A percentile compares a stretch with the other conserved stretches of the same genome.
phyloP scores from a whole-genome alignment of 768 basidiomycete genomes.

The Zangia roseola region DNA sequence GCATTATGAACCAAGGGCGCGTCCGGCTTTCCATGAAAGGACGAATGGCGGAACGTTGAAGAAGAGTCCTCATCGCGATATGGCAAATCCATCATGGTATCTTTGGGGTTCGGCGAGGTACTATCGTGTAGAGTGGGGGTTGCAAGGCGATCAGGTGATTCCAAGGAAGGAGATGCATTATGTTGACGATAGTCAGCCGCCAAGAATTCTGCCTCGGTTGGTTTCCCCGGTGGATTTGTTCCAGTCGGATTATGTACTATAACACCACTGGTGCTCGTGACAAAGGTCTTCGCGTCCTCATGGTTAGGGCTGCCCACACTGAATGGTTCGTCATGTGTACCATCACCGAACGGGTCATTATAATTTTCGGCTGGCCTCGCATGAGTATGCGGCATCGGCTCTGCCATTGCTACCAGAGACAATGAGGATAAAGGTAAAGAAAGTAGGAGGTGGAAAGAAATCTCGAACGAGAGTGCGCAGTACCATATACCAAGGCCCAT shows the following conservation, averaged over 20 bases:
- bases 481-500: background rate
- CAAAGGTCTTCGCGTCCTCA: conserved; percentile 21
- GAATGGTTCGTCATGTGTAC: conserved; percentile 23
- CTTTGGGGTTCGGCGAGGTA: background rate
- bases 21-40: conserved; percentile 22
- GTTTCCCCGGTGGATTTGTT: conserved; percentile 4
- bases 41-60: conserved; percentile 10
- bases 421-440: conserved; percentile 11
- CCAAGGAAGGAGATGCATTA: conserved; percentile 15
- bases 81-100: conserved; percentile 6
- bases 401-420: conserved; percentile 28
- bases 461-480: background rate
- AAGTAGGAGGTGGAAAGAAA: background rate
- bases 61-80: conserved; percentile 25
- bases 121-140: conserved; percentile 15
- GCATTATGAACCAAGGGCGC: conserved; percentile 48
- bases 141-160: conserved; percentile 12
- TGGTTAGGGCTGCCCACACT: conserved; percentile 5
- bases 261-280: conserved; percentile 23
- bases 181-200: conserved; percentile 28
- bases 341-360: conserved; percentile 29
- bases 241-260: conserved; percentile 9
- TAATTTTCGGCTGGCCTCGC: conserved; percentile 9
- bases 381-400: conserved; percentile 8
- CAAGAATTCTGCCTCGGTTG: conserved; percentile 24